Percentiles rank a stretch among this genome's conserved stretches.
Conservation (phyloP, 352 stramenopile species). For the Pythium folliculosum region DNA sequence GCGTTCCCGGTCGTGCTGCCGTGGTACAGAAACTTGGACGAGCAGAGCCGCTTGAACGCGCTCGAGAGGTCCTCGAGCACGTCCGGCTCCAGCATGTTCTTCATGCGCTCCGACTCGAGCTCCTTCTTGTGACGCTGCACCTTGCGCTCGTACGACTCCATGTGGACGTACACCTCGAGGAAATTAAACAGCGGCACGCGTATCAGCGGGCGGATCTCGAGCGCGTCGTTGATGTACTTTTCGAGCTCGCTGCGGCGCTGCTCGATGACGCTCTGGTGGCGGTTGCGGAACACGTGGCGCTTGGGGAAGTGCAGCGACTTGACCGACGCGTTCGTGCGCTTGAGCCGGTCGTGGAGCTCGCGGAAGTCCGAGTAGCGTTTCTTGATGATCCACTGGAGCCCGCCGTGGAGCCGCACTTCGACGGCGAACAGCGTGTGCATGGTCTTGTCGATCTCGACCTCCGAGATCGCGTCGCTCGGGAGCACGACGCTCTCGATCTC, state of each 20-base stretch:
- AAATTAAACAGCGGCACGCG: constrained; percentile 89
- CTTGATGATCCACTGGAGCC: constrained; percentile 87
- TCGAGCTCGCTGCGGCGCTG: constrained; percentile 82
- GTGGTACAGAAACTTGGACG: constrained; percentile 85
- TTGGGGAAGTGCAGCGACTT: constrained; percentile 87
- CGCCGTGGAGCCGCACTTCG: constrained; percentile 75
- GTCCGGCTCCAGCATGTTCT: constrained; percentile 69
- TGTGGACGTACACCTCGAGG: constrained; percentile 84
- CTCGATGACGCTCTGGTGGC: constrained; percentile 84
- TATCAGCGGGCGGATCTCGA: constrained; percentile 80
- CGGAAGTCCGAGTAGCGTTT: constrained; percentile 90
- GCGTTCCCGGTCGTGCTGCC: constrained; percentile 28
- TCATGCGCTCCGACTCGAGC: constrained; percentile 86
- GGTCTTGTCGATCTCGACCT: constrained; percentile 81
- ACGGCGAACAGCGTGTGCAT: constrained; percentile 83
- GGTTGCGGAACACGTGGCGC: constrained; percentile 84
- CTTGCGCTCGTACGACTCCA: constrained; percentile 87
- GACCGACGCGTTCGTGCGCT: constrained; percentile 71
- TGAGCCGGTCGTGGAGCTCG: constrained; percentile 83
- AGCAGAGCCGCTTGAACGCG: constrained; percentile 80
- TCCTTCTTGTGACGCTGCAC: constrained; percentile 86
- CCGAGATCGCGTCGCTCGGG: constrained; percentile 63
- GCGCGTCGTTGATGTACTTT: constrained; percentile 88
- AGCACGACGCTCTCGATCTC: constrained; percentile 85
- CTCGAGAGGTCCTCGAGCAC: constrained; percentile 71